Base-by-base conservation (phyloP, 2,329 filamentous ascomycete genomes). In the Aspergillus awamori region DNA sequence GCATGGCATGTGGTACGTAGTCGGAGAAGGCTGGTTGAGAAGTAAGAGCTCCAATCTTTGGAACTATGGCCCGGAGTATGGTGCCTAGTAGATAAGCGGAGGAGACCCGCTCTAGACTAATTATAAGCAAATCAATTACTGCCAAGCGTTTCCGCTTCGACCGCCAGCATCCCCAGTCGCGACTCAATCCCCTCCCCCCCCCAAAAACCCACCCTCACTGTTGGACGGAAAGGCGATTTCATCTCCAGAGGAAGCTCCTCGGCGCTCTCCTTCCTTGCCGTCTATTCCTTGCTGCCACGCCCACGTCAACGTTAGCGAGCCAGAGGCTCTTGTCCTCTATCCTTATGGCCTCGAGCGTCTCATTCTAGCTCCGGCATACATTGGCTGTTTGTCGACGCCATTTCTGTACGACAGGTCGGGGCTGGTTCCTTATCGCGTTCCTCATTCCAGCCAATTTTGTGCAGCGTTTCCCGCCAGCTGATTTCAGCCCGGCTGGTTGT, bases 141-240 rank as follows among this genome's bases (percentile, higher is more conserved):
- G 62, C 59, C 60, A 63, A 63, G 63, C 60, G 48, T 60, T 61
- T 63, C 66, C 60, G 60, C 62, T 59, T 65, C 49, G 53, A 47
- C 43, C 59, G 47, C 48, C 43, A 45, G 56, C 59, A 61, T 65
- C 58, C 55, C 60, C 57, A 60, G 39, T 68, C 62, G 59, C 52
- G 58, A 58, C 57, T 54, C 11, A 36, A 11, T 20, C 17, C 17
- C 17, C 17, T 20, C 17, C 17, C 33, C 30, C 30, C 41, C 41
- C 59, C 60, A 60, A 20, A 20, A 20, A 64, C 49, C 38, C 33
- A 20, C 38, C 17, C 58, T 56, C 58, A 38, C 53, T 28, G 36
- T 63, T 28, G 22, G 26, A 20, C 30, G 8, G 53, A 47, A 30
- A 38, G 48, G 49, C 48, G 56, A 56, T 53, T 39, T 28, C 52